Base-by-base conservation (phyloP, 2,329 filamentous ascomycete species). In the Claviceps monticola region DNA sequence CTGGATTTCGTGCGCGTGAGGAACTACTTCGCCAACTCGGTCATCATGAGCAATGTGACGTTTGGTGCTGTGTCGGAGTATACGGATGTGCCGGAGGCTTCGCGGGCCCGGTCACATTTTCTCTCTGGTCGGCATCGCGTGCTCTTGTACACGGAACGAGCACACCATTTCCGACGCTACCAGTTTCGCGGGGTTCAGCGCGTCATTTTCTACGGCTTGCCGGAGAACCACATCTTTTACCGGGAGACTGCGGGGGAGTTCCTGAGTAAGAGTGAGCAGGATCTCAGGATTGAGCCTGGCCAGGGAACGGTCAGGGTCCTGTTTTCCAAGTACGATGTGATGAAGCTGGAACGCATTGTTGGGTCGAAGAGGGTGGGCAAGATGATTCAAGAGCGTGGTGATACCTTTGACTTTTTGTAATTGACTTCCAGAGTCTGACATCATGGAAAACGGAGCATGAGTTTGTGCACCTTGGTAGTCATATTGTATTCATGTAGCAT, bases 101-200 rank as follows among this genome's bases (percentile, higher is more conserved):
- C 88, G 43, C 82, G 91, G 41, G 88, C 91, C 8, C 78, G 91
- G 23, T 90, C 86, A 13, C 87, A 96, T 64, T 97, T 98, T 68
- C 71, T 88, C 57, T 85, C 74, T 41, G 93, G 90, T 5, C 77
- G 89, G 16, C 86, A 96, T 64, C 81, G 81, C 19, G 77, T 97
- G 17, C 69, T 98, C 41, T 73, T 98, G 16, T 98, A 97, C 69
- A 94, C 90, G 2, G 91, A 95, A 66, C 83, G 93, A 54, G 87
- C 90, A n/a, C 93, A 98, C 68, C 93, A 98, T 68, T 97, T 97
- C 74, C 82, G 88, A 48, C 78, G 93, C n/a, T 89, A 93, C 63
- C 78, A 80, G 58, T 75, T 98, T 51, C 78, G 81, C 38, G 93
- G 93, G 21, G 88, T 93, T 14, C 83, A 83, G 65, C 76, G 83